phyloP scores from a whole-genome alignment of 192 early-diverging fungal genomes.

The Backusella mclennaniae region DNA sequence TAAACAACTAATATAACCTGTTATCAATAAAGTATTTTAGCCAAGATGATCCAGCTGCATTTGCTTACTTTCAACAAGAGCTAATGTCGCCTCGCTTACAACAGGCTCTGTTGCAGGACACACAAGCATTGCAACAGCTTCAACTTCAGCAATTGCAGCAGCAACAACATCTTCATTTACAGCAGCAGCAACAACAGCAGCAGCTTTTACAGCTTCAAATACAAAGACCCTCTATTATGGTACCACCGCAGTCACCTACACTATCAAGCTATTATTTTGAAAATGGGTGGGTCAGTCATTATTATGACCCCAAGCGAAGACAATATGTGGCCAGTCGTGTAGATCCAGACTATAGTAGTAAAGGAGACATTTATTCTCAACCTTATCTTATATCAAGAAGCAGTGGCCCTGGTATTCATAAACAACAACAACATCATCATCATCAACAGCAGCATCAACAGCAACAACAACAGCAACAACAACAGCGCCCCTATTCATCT shows the following conservation, averaged over 20 bases:
- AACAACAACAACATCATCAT: neutral
- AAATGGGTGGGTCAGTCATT: slow-evolving; percentile 42
- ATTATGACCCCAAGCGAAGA: slow-evolving; percentile 27
- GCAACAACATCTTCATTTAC: slow-evolving; percentile 49
- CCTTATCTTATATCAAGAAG: neutral
- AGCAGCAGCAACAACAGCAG: slow-evolving; percentile 43
- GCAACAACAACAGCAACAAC: neutral
- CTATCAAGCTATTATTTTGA: slow-evolving; percentile 49
- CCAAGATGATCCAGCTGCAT: slow-evolving; percentile 29
- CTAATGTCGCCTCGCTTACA: slow-evolving; percentile 17
- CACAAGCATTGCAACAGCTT: slow-evolving; percentile 11
- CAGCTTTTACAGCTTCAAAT: slow-evolving; percentile 35
- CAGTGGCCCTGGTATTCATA: neutral
- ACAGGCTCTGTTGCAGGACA: slow-evolving; percentile 2
- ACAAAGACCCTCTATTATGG: slow-evolving; percentile 48
- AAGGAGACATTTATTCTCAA: neutral
- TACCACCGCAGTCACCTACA: slow-evolving; percentile 54
- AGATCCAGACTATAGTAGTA: slow-evolving; percentile 10
- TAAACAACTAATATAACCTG: neutral
- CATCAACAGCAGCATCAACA: neutral
- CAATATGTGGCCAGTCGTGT: slow-evolving; percentile 22
- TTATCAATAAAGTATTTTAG: neutral
- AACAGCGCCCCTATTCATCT: slow-evolving; percentile 4
- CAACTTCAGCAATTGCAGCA: slow-evolving; percentile 30
- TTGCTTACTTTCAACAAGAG: slow-evolving; percentile 32